Base-by-base conservation (phyloP, 1,284 basidiomycete species). In the Kalmanozyma brasiliensis region DNA sequence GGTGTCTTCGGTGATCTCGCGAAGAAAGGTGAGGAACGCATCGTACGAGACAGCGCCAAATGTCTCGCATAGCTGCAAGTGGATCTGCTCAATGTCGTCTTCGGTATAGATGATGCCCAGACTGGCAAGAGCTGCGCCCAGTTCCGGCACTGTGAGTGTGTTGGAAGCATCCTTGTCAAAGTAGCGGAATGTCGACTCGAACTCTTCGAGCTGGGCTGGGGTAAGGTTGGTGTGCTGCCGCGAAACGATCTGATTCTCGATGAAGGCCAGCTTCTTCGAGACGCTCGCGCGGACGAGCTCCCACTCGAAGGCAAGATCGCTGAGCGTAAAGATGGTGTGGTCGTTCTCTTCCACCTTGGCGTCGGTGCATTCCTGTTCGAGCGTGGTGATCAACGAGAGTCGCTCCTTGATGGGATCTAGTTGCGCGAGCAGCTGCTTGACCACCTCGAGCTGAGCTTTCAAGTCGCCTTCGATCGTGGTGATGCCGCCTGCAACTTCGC, bases 301-400 rank as follows among this genome's bases (percentile, higher is more conserved):
- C 2, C 94, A 86, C 84, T 98, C 95, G 73, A 94, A 96, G 59
- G 89, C 88, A 20, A 98, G 86, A 82, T 98, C 95, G 80, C 94
- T 91, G 69, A 87, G 88, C 1, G 91, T 94, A 77, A 94, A 91
- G 14, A 95, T 88, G 0, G 94, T 97, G 78, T 96, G 92, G 81
- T 97, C 94, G 82, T 97, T 97, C 83, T 97, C 95, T 79, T 97
- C 95, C 3, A 97, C 90, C 73, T 94, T 97, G 17, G 94, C 94
- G n/a, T 89, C 88, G 4, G 84, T 84, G 80, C 94, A 97, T 53
- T 90, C 90, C 9, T 86, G 49, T 33, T 79, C 76, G 35, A 73
- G 51, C 14, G 48, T 42, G 7, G 57, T 56, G 35, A 79, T 57
- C 20, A 48, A 32, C 16, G 41, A 32, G 2, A 78, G 60, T 13